phyloP scores from a whole-genome alignment of 2,329 filamentous ascomycete genomes.

The Colletotrichum kahawae region DNA sequence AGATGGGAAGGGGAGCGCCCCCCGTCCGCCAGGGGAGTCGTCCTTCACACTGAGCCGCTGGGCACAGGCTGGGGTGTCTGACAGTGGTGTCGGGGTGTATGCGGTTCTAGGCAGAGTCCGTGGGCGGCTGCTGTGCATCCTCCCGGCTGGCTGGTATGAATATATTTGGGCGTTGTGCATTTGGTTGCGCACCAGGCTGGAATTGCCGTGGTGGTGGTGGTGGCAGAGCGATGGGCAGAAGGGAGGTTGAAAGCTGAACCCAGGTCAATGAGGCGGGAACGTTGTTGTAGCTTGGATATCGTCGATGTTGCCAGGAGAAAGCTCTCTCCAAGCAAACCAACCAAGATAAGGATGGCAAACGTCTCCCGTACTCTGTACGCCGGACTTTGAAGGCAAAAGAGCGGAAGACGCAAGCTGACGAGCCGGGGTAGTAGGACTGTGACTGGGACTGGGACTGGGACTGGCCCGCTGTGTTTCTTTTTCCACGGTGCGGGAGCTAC shows the following conservation, averaged over 20 bases:
- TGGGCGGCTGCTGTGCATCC: neutral
- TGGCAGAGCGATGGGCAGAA: neutral
- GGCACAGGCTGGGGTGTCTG: neutral
- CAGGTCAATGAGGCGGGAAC: neutral
- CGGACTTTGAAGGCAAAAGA: neutral
- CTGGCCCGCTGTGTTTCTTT: conserved; percentile 4
- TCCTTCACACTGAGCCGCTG: neutral
- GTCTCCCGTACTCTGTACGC: neutral
- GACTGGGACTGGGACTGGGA: neutral
- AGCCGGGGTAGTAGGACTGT: neutral
- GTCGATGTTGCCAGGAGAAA: neutral
- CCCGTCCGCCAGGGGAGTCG: neutral
- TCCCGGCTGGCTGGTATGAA: neutral
- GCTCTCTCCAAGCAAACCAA: neutral
- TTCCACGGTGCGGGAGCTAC: conserved; percentile 27
- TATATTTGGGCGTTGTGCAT: neutral
- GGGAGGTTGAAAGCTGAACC: neutral
- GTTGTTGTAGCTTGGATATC: neutral
- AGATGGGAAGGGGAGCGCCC: neutral
- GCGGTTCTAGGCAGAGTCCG: neutral
- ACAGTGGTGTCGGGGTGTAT: neutral
- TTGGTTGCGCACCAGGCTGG: neutral
- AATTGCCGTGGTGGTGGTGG: neutral
- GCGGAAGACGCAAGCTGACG: neutral
- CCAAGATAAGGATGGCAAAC: neutral